These are phyloP conservation scores for Wickerhamiella sorbophila DNA, from an alignment of 805 yeast species.

Conservation along the genomic window DNA sequence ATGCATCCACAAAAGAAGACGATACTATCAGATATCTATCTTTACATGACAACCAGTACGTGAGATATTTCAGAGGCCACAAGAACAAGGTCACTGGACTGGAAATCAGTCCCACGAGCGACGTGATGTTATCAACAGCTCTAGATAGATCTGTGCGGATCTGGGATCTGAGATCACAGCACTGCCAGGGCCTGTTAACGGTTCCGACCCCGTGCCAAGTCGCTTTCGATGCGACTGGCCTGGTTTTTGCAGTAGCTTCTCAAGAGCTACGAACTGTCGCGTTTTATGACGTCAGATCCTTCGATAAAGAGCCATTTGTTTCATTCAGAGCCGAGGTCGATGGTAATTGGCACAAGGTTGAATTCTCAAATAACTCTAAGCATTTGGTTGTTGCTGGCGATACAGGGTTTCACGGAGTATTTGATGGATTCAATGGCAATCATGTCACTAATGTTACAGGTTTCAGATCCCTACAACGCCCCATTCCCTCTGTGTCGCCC, in stretches of 20 bases:
- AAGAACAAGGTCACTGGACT: constrained; percentile 57
- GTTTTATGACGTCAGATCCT: constrained; percentile 46
- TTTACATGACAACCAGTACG: constrained; percentile 59
- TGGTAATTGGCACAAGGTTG: constrained; percentile 45
- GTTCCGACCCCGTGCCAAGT: constrained; percentile 41
- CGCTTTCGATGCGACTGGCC: constrained; percentile 74
- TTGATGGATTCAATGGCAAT: constrained; percentile 58
- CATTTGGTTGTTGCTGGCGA: constrained; percentile 44
- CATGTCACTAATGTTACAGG: constrained; percentile 35
- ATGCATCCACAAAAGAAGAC: constrained; percentile 67
- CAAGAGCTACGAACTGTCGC: constrained; percentile 32
- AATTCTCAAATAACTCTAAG: constrained; percentile 69
- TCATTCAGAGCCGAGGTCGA: constrained; percentile 29
- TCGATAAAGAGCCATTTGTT: constrained; percentile 44
- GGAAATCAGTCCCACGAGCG: constrained; percentile 58
- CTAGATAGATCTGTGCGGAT: constrained; percentile 65
- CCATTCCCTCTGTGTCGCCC: constrained; percentile 31
- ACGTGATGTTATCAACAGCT: constrained; percentile 51
- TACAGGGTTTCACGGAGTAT: constrained; percentile 40
- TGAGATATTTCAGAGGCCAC: constrained; percentile 83
- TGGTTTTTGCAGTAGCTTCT: constrained; percentile 58
- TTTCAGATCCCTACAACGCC: constrained; percentile 32
- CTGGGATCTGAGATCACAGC: constrained; percentile 71
- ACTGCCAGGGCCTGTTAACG: constrained; percentile 48
- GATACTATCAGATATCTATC: constrained; percentile 52